Conservation (phyloP, 352 stramenopile genomes). For the Elongisporangium senticosum region DNA sequence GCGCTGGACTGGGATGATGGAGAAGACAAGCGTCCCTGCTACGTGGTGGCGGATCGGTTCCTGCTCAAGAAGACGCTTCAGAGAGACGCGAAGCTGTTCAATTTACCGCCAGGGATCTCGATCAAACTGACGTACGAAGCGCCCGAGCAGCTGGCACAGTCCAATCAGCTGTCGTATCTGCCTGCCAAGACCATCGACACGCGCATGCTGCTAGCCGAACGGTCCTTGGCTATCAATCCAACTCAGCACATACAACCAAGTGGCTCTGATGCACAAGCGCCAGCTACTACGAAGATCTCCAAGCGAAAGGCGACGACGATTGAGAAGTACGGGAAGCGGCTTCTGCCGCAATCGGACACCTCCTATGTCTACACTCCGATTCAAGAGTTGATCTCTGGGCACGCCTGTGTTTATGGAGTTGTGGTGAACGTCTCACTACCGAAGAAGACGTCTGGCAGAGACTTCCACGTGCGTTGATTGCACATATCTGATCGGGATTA, state of each 20-base stretch:
- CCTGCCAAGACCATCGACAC: slow-evolving; percentile 30
- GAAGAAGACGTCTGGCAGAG: slow-evolving; percentile 48
- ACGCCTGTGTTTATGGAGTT: slow-evolving; percentile 61
- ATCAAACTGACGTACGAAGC: slow-evolving; percentile 56
- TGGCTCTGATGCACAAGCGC: background rate
- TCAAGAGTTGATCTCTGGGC: slow-evolving; percentile 46
- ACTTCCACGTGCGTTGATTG: slow-evolving; percentile 53
- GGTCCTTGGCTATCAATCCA: background rate
- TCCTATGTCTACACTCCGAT: slow-evolving; percentile 59
- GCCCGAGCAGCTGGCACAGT: slow-evolving; percentile 35
- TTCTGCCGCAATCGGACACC: slow-evolving; percentile 25
- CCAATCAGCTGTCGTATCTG: slow-evolving; percentile 57
- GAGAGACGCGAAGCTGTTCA: slow-evolving; percentile 22
- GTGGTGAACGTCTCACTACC: slow-evolving; percentile 71
- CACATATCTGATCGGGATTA: background rate
- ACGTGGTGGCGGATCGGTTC: slow-evolving; percentile 48
- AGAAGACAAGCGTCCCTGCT: slow-evolving; percentile 49
- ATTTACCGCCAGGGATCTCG: slow-evolving; percentile 24
- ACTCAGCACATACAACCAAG: background rate
- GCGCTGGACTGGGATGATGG: slow-evolving; percentile 56
- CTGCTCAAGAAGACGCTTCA: slow-evolving; percentile 50
- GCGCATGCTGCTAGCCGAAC: slow-evolving; percentile 24
- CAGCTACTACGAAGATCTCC: background rate
- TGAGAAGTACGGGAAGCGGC: slow-evolving; percentile 34
- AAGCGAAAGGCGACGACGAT: background rate